Evolutionary conservation across 345 rosid species (phyloP).

Genomic region (Heritiera fomes): DNA sequence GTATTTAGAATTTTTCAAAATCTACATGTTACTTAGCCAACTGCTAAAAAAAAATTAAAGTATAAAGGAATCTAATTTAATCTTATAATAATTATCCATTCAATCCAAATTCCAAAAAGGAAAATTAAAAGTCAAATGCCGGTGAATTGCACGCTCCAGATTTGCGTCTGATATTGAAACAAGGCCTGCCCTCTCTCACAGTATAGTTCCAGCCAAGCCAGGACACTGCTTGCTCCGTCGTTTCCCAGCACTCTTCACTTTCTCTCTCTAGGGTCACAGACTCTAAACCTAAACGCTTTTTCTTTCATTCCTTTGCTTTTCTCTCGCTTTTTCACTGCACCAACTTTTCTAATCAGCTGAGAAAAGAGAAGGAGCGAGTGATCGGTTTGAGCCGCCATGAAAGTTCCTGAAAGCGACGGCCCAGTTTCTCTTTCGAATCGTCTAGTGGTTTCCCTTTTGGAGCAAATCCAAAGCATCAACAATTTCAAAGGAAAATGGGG

Average conservation of each 20-base stretch:
- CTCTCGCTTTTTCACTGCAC: background rate
- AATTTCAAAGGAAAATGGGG: conserved; percentile 81
- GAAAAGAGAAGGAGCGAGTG: background rate
- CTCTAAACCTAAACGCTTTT: conserved; percentile 11
- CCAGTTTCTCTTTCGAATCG: conserved; percentile 34
- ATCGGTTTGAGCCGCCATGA: conserved; percentile 45
- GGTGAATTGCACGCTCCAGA: conserved; percentile 17
- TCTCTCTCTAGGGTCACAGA: background rate
- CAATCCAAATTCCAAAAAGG: background rate
- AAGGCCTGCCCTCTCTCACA: background rate
- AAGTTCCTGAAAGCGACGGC: conserved; percentile 49
- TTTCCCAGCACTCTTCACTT: background rate
- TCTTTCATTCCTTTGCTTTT: background rate
- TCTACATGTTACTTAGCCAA: background rate
- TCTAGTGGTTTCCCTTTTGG: conserved; percentile 43
- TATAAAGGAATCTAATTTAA: background rate
- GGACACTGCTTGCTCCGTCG: conserved; percentile 2
- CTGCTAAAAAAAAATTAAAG: background rate
- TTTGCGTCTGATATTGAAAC: conserved; percentile 18
- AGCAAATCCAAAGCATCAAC: conserved; percentile 42
- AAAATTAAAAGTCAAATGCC: background rate
- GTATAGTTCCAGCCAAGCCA: conserved; percentile 7
- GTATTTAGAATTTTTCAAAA: no score
- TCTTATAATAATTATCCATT: background rate
- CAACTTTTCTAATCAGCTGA: background rate